Evolutionary conservation across 2,329 filamentous ascomycete species (phyloP).

Genomic region (Sarocladiaceae sp.): DNA sequence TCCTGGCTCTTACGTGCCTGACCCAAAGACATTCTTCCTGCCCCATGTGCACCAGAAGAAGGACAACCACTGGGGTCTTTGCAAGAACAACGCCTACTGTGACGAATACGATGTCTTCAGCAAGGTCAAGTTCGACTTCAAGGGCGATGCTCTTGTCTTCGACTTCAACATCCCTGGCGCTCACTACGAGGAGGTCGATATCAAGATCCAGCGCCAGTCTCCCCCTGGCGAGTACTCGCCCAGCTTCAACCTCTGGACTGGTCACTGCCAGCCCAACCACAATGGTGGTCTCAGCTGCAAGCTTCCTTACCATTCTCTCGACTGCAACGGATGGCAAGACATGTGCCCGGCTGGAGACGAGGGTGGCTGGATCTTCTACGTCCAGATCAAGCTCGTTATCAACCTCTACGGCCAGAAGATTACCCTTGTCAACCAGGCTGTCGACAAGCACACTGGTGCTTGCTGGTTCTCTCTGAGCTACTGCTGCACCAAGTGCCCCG

Average conservation of each 20-base stretch:
- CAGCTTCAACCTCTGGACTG: conserved; percentile 3
- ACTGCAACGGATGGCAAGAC: background rate
- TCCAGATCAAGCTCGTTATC: conserved; percentile 5
- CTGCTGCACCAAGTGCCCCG: conserved; percentile 18
- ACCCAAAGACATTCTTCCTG: conserved; percentile 11
- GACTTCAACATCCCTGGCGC: conserved; percentile 12
- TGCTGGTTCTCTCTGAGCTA: conserved; percentile 23
- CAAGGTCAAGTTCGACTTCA: conserved; percentile 11
- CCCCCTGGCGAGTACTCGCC: conserved; percentile 5
- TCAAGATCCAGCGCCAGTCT: conserved; percentile 6
- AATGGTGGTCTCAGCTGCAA: conserved; percentile 7
- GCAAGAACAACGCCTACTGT: conserved; percentile 10
- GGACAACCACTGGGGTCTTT: conserved; percentile 10
- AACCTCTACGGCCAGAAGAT: conserved; percentile 14
- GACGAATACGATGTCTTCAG: background rate
- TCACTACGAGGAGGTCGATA: conserved; percentile 12
- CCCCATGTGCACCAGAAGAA: conserved; percentile 1
- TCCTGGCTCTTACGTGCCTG: conserved; percentile 8
- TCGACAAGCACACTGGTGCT: conserved; percentile 16
- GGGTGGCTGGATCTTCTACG: conserved; percentile 6
- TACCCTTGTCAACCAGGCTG: conserved; percentile 19
- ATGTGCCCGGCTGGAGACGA: conserved; percentile 1
- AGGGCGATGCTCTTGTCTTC: conserved; percentile 11
- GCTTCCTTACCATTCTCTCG: background rate
- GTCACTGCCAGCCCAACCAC: background rate